Base-by-base conservation (phyloP, 768 basidiomycete species). In the Trametes punicea region DNA sequence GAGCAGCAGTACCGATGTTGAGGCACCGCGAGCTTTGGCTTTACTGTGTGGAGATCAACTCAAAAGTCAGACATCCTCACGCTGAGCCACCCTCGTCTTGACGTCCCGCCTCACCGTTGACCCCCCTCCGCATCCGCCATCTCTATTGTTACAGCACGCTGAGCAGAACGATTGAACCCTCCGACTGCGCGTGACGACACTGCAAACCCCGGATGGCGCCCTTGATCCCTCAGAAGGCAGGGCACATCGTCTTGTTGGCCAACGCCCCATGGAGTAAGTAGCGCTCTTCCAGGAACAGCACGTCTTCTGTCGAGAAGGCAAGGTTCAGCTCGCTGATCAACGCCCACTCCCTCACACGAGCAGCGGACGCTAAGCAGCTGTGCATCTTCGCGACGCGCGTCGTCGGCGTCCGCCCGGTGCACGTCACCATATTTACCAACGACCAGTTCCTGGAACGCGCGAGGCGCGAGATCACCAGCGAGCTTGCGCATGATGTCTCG, bases 31-130 rank as follows among this genome's bases (percentile, higher is more conserved):
- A n/a, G 29, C 48, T 33, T 21, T 27, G 18, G 31, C 39, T 21
- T 30, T 27, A 13, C 15, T 41, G 29, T 21, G 33, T 36, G 21
- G 38, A 53, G 42, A 53, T 45, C 30, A 53, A 41, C 51, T 45
- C 44, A 53, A 53, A 52, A 53, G 42, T 46, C 42, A 53, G 51
- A 53, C 51, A 42, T 16, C 39, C 51, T 33, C 25, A 16, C 34
- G 23, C 34, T 36, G 9, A 7, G 5, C 15, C 34, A 15, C 34
- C 7, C 15, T 16, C 34, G 23, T 39, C n/a, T n/a, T 26, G 27
- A 29, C 50, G 6, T n/a, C 27, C 6, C 36, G 23, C 25, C 23
- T 23, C 23, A 34, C 11, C 47, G 15, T 13, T 5, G 7, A 16
- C 5, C 33, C 26, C 38, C 39, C n/a, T 29, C 11, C 20, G 11